Conservation (phyloP, 2,329 filamentous ascomycete species). For the Monosporascus sp. region DNA sequence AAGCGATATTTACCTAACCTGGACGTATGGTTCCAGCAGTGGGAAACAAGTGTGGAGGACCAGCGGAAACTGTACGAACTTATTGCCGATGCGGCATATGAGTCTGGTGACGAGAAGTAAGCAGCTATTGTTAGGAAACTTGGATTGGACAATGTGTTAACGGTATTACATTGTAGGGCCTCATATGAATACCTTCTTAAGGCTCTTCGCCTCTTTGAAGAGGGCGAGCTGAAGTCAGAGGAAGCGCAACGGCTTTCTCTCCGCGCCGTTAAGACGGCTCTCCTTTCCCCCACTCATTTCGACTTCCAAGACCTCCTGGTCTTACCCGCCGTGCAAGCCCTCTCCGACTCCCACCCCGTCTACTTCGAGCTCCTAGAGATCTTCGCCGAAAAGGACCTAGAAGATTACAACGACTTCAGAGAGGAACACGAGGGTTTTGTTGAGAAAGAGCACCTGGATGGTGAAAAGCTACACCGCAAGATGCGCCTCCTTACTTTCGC, state of each 20-base stretch:
- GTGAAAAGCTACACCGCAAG: slow-evolving; percentile 77
- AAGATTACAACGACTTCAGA: slow-evolving; percentile 93
- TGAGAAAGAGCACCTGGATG: slow-evolving; percentile 67
- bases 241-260: slow-evolving; percentile 57
- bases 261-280: slow-evolving; percentile 48
- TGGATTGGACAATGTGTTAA: slow-evolving; percentile 2
- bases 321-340: slow-evolving; percentile 77
- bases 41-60: slow-evolving; percentile 78
- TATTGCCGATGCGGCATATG: slow-evolving; percentile 73
- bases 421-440: slow-evolving; percentile 86
- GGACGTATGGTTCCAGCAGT: slow-evolving; percentile 73
- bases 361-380: slow-evolving; percentile 93
- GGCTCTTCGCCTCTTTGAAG: slow-evolving; percentile 56
- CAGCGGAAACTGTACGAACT: slow-evolving; percentile 79
- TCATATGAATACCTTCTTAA: slow-evolving; percentile 64
- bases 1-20: slow-evolving; percentile 79
- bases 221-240: slow-evolving; percentile 50
- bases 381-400: slow-evolving; percentile 88
- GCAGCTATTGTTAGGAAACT: slow-evolving; percentile 25
- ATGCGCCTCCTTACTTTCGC: slow-evolving; percentile 94
- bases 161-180: slow-evolving; percentile 32
- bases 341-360: slow-evolving; percentile 75
- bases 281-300: slow-evolving; percentile 52
- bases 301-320: slow-evolving; percentile 77
- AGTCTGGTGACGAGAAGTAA: slow-evolving; percentile 71